Evolutionary conservation across 257 asterid species (phyloP), one percentile per base, ranked within the genome.

Genomic region (Galeopsis tetrahit): DNA sequence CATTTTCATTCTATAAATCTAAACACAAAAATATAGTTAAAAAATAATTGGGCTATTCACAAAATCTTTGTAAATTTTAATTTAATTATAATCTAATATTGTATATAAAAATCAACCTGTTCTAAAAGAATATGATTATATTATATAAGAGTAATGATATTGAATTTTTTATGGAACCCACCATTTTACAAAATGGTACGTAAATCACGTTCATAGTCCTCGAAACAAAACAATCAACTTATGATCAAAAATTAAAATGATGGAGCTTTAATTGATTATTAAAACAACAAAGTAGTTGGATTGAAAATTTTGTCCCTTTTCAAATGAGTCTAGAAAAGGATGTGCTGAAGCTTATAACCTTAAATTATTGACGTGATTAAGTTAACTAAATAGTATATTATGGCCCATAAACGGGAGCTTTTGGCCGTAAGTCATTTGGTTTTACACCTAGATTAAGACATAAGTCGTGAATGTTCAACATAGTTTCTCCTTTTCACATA

Each of bases 361-460:
- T 31, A 66, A 46, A 44, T 58, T 65, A 66, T 36, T 67, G 40
- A 42, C 10, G 39, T 53, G 6, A 13, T 61, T 60, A 67, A 70
- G 60, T n/a, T 69, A 10, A 51, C 6, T 42, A 63, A 7, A 9
- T 49, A 21, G 28, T 21, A 21, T 4, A 34, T 10, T 57, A 5
- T 40, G 63, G 78, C 68, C 61, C 69, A 10, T 42, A 42, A 69
- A 76, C n/a, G 39, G 66, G 67, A 49, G 61, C 14, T 40, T 66
- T 71, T 13, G 65, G 72, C 40, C 40, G 3, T 42, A 40, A 55
- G n/a, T 34, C 32, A 2, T n/a, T 38, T 8, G 21, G 5, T n/a
- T 49, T 49, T 13, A 49, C 35, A 21, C 42, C 32, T 9, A 21
- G 72, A 63, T 66, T 48, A 66, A 43, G 77, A 63, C 56, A 39